These are phyloP conservation scores for Hortiboletus flavorubellus DNA, from an alignment of 768 basidiomycete species.

Conservation along the genomic window DNA sequence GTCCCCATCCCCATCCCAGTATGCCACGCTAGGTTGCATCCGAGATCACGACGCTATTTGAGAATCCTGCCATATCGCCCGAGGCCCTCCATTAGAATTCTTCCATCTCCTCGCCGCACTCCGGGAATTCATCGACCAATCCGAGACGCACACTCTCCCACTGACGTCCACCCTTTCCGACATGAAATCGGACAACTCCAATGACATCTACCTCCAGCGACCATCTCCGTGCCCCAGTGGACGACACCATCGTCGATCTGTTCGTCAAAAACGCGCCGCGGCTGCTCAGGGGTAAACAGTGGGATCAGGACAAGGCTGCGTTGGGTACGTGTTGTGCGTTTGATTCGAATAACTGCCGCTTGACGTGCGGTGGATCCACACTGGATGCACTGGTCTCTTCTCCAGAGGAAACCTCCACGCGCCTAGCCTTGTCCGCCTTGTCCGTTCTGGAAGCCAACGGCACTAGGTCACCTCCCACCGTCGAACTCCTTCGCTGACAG, in stretches of 20 bases:
- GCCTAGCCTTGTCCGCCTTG: conserved; percentile 71
- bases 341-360: no score
- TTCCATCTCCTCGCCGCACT: conserved; percentile 78
- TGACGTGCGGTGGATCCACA: conserved; percentile 23
- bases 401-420: conserved; percentile 61
- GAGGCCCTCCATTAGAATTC: conserved; percentile 56
- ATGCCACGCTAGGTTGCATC: conserved; percentile 54
- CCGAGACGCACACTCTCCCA: conserved; percentile 64
- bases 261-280: conserved; percentile 79
- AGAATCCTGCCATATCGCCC: conserved; percentile 50
- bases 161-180: conserved; percentile 88
- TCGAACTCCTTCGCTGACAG: no score
- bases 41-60: conserved; percentile 63
- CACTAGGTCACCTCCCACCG: neutral
- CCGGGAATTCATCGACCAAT: conserved; percentile 53
- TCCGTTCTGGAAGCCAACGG: conserved; percentile 29
- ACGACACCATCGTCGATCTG: conserved; percentile 55
- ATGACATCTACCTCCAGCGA: conserved; percentile 81
- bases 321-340: conserved; percentile 41
- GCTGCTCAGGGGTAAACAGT: conserved; percentile 59
- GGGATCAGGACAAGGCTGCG: conserved; percentile 49
- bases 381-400: conserved; percentile 38
- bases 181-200: conserved; percentile 87
- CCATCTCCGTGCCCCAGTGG: conserved; percentile 49
- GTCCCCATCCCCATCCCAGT: neutral